phyloP scores from a whole-genome alignment of 208 protist species.

The Crithidia mellificae region DNA sequence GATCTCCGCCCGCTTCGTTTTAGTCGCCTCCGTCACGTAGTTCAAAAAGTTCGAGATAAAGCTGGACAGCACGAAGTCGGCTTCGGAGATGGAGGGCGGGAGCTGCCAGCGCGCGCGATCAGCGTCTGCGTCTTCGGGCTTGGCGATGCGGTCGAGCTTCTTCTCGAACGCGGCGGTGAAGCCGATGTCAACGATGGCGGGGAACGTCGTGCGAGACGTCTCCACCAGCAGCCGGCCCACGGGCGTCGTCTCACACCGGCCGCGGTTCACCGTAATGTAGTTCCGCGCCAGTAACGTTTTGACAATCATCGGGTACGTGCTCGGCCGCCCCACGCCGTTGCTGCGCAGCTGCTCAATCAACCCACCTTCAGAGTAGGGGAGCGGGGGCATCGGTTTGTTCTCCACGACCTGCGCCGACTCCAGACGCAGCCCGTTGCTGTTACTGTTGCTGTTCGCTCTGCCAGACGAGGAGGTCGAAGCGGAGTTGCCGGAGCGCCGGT shows the following conservation, averaged over 20 bases:
- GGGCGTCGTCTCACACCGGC: conserved; percentile 80
- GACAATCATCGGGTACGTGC: conserved; percentile 91
- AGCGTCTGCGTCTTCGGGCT: conserved; percentile 36
- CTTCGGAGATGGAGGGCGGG: conserved; percentile 43
- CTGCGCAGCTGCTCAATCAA: conserved; percentile 89
- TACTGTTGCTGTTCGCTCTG: neutral
- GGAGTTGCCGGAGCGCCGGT: too few species aligned
- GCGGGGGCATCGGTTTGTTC: conserved; percentile 59
- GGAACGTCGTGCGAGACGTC: conserved; percentile 74
- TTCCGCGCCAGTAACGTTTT: conserved; percentile 84
- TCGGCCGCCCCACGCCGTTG: conserved; percentile 86
- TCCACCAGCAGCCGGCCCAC: conserved; percentile 75
- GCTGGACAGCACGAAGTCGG: conserved; percentile 84
- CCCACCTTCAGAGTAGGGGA: conserved; percentile 79
- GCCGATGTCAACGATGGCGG: conserved; percentile 90
- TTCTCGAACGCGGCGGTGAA: conserved; percentile 90
- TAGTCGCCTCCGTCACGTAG: conserved; percentile 86
- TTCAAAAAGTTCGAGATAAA: conserved; percentile 86
- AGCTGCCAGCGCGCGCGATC: neutral
- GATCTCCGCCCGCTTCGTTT: conserved; percentile 63
- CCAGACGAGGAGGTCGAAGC: too few species aligned
- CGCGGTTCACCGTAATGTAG: conserved; percentile 85
- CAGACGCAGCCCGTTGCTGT: conserved; percentile 33
- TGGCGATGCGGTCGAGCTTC: conserved; percentile 86
- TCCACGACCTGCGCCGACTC: conserved; percentile 50